Conservation (phyloP, 176 grass and related monocot genomes). For the Miscanthus lutarioriparius region DNA sequence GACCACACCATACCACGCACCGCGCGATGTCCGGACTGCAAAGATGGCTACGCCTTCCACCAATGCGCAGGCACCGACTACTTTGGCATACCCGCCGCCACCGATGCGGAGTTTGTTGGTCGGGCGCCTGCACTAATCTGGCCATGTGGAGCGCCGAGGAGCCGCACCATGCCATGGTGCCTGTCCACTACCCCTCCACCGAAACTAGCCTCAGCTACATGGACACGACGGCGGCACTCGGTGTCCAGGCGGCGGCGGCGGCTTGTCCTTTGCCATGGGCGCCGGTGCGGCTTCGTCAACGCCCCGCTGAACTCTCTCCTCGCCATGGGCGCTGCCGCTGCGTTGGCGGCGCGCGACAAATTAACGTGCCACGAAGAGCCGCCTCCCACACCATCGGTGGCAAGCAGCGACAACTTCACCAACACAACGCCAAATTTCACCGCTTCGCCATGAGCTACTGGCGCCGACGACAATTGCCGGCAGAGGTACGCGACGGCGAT, state of each 20-base stretch:
- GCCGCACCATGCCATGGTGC: background rate
- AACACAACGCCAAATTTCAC: too few relatives aligned
- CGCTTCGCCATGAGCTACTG: too few relatives aligned
- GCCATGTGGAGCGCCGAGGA: background rate
- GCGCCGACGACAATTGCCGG: background rate
- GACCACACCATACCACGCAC: too few relatives aligned
- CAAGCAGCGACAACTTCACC: background rate
- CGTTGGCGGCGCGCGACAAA: background rate
- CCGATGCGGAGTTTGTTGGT: background rate
- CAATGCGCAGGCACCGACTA: background rate
- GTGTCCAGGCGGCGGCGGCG: background rate
- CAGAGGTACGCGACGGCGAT: background rate
- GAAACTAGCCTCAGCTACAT: background rate
- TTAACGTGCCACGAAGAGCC: background rate
- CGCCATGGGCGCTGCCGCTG: background rate
- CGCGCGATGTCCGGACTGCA: too few relatives aligned
- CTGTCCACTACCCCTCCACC: background rate
- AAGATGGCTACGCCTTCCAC: conserved; percentile 5
- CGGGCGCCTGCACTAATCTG: background rate
- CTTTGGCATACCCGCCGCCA: background rate
- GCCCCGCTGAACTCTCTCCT: background rate
- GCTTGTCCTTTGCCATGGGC: background rate
- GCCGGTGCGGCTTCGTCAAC: background rate
- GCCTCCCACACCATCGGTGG: background rate
- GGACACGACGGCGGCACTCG: background rate